Evolutionary conservation across 208 protist species (phyloP).

Genomic region (Trypanosoma mega): DNA sequence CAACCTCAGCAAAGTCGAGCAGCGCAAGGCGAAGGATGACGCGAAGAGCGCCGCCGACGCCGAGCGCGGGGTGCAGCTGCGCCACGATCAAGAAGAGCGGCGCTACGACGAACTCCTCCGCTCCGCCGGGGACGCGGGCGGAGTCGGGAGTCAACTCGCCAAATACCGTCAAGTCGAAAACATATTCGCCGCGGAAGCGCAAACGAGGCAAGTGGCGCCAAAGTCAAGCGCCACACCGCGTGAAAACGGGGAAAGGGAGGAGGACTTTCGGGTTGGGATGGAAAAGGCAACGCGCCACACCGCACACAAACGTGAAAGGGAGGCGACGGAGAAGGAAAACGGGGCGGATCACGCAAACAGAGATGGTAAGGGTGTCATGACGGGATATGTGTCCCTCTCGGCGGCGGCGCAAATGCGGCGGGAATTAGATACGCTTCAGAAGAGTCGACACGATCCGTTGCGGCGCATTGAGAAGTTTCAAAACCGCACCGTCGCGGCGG

Average conservation of each 20-base stretch:
- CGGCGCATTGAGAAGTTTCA: constrained; percentile 51
- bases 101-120: constrained; percentile 76
- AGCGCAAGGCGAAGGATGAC: constrained; percentile 46
- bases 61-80: constrained; percentile 55
- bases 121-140: constrained; percentile 24
- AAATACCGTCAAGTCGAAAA: constrained; percentile 52
- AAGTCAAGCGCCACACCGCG: constrained; percentile 11
- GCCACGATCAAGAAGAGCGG: constrained; percentile 67
- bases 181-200: constrained; percentile 66
- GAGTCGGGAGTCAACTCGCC: constrained; percentile 32
- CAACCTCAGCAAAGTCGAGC: constrained; percentile 76
- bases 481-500: constrained; percentile 61
- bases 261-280: background rate
- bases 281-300: background rate
- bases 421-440: constrained; percentile 66
- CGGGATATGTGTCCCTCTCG: constrained; percentile 54
- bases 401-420: constrained; percentile 53
- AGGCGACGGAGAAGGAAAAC: constrained; percentile 2
- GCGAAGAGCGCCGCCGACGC: constrained; percentile 29
- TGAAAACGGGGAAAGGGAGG: constrained; percentile 2
- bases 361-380: constrained; percentile 17
- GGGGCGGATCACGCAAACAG: background rate
- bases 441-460: constrained; percentile 69
- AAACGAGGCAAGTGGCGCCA: background rate
- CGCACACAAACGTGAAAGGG: constrained; percentile 23